Conservation (phyloP, 352 stramenopile genomes). For the Phytophthora podocarpi region DNA sequence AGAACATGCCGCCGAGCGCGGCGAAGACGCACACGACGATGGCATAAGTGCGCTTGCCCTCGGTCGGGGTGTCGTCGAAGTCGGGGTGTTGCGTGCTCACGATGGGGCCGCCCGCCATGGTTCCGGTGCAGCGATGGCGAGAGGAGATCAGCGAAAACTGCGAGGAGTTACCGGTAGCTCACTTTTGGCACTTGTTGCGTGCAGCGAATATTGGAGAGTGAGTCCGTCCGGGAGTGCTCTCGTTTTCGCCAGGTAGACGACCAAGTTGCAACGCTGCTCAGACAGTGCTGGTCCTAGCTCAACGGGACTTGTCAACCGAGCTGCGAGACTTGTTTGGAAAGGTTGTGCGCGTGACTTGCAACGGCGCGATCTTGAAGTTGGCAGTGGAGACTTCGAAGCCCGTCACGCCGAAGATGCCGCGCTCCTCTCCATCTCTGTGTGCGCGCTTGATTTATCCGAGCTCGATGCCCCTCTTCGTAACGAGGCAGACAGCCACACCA, state of each 20-base stretch:
- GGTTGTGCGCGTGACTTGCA: neutral
- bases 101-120: slow-evolving; percentile 15
- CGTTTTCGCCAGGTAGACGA: too few species aligned
- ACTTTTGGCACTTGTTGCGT: neutral
- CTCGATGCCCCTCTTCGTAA: neutral
- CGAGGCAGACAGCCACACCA: too few species aligned
- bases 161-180: too few species aligned
- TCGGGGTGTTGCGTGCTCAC: slow-evolving; percentile 12
- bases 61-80: slow-evolving; percentile 29
- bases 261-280: too few species aligned
- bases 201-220: slow-evolving; percentile 9
- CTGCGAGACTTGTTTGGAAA: neutral
- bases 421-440: slow-evolving; percentile 1
- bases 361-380: slow-evolving; percentile 1
- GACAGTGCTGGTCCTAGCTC: neutral
- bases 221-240: too few species aligned
- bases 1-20: slow-evolving; percentile 33
- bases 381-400: neutral
- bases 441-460: slow-evolving; percentile 5
- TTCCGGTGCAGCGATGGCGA: neutral
- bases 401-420: neutral
- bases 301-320: neutral
- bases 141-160: neutral
- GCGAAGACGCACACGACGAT: slow-evolving; percentile 40
- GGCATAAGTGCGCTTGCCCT: slow-evolving; percentile 42